These are phyloP conservation scores for Penicillium sp. DNA, from an alignment of 2,329 filamentous ascomycete species.

Conservation along the genomic window DNA sequence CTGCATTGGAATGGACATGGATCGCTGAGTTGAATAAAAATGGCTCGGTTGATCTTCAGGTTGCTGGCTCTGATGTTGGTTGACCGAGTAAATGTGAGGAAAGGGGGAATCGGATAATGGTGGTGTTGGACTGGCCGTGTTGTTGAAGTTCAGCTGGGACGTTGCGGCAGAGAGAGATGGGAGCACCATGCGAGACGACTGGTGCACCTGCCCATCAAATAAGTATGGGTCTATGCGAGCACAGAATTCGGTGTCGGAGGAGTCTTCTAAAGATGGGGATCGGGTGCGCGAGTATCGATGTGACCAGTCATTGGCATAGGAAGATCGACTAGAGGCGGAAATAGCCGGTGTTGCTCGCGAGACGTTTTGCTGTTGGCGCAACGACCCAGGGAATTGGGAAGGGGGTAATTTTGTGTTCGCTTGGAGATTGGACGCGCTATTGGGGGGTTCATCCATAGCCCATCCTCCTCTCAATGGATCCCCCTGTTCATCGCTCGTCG, in stretches of 20 bases:
- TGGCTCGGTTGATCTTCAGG: background rate
- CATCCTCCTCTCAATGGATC: slow-evolving; percentile 10
- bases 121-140: slow-evolving; percentile 12
- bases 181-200: slow-evolving; percentile 6
- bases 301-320: slow-evolving; percentile 27
- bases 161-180: slow-evolving; percentile 11
- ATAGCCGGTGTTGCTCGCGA: slow-evolving; percentile 21
- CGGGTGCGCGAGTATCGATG: slow-evolving; percentile 22
- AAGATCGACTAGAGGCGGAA: slow-evolving; percentile 24
- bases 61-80: background rate
- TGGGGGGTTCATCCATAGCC: slow-evolving; percentile 13
- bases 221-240: slow-evolving; percentile 23
- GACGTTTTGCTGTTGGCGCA: slow-evolving; percentile 15
- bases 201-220: slow-evolving; percentile 14
- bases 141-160: slow-evolving; percentile 21
- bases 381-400: slow-evolving; percentile 22
- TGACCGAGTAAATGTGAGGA: slow-evolving; percentile 15
- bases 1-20: slow-evolving; percentile 18
- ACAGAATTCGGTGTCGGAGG: slow-evolving; percentile 26
- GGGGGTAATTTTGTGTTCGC: slow-evolving; percentile 23
- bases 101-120: slow-evolving; percentile 19
- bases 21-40: slow-evolving; percentile 16
- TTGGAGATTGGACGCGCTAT: slow-evolving; percentile 12
- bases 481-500: slow-evolving; percentile 16
- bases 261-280: slow-evolving; percentile 25